Conservation (phyloP, 2,329 filamentous ascomycete genomes). For the Septoria linicola region DNA sequence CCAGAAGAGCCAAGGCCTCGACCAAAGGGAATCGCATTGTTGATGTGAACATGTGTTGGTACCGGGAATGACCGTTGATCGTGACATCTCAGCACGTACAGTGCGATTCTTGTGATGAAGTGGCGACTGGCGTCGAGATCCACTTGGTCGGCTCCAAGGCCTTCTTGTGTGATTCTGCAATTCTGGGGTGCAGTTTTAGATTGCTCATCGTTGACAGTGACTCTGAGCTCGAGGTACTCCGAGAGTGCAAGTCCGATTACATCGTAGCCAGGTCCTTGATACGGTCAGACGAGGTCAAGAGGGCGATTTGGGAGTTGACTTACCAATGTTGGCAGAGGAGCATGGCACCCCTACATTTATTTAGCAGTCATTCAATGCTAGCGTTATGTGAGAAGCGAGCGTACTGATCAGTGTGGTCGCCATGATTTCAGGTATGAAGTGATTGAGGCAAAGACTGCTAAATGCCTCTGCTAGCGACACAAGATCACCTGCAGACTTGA, state of each 20-base stretch:
- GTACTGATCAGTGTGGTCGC: slow-evolving; percentile 26
- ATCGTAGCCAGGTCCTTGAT: slow-evolving; percentile 84
- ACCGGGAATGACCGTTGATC: slow-evolving; percentile 78
- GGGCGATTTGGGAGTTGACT: no score
- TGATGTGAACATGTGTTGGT: slow-evolving; percentile 89
- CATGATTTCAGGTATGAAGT: background rate
- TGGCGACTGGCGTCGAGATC: slow-evolving; percentile 82
- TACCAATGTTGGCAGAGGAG: slow-evolving; percentile 92
- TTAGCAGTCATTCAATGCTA: slow-evolving; percentile 10
- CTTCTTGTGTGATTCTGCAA: slow-evolving; percentile 89
- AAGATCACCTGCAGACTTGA: background rate
- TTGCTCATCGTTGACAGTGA: slow-evolving; percentile 66
- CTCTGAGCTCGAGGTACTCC: slow-evolving; percentile 85
- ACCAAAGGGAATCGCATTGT: slow-evolving; percentile 91
- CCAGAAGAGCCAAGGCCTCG: slow-evolving; percentile 93
- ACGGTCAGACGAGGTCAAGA: no score
- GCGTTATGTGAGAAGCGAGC: background rate
- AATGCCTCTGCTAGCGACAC: background rate
- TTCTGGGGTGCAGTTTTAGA: slow-evolving; percentile 66
- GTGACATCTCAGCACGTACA: slow-evolving; percentile 94
- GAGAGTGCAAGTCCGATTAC: slow-evolving; percentile 94
- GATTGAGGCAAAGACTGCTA: background rate
- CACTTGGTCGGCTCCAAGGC: slow-evolving; percentile 74
- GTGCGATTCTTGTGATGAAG: slow-evolving; percentile 87
- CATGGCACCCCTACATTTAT: slow-evolving; percentile 63